phyloP scores from a whole-genome alignment of 192 early-diverging fungal species.

The Endogone sp. region DNA sequence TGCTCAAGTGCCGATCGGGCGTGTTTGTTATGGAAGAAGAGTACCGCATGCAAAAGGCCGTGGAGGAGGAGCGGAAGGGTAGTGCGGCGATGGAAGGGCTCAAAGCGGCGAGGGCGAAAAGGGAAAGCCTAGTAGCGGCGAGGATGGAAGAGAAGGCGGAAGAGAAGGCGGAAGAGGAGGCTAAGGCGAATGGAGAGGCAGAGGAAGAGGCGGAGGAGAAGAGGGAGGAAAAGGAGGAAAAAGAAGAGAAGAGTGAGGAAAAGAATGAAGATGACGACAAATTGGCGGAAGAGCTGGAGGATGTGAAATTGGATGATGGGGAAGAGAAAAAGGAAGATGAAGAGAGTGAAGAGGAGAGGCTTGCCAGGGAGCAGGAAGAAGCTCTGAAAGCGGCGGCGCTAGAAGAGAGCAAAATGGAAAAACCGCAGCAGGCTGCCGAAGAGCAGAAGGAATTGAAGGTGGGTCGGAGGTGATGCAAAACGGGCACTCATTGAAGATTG shows the following conservation, averaged over 20 bases:
- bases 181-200: conserved; percentile 1
- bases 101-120: background rate
- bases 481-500: too few species aligned
- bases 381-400: conserved; percentile 15
- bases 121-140: background rate
- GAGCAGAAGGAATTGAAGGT: conserved; percentile 40
- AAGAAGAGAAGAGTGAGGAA: conserved; percentile 33
- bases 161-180: conserved; percentile 18
- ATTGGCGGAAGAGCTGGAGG: conserved; percentile 21
- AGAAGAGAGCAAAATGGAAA: conserved; percentile 28
- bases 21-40: conserved; percentile 99
- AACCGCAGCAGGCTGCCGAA: conserved; percentile 40
- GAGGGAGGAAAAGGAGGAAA: conserved; percentile 31
- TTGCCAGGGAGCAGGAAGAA: conserved; percentile 21
- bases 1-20: conserved; percentile 76
- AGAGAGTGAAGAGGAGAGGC: conserved; percentile 12
- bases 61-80: conserved; percentile 63
- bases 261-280: conserved; percentile 30
- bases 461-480: background rate
- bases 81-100: conserved; percentile 11
- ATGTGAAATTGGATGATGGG: conserved; percentile 25
- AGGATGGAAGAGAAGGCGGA: conserved; percentile 1
- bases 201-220: conserved; percentile 26
- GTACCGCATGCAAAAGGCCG: conserved; percentile 72
- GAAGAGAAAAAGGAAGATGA: conserved; percentile 24